A percentile compares a stretch with the other conserved stretches of the same genome.
These are phyloP conservation scores for Penicillium egyptiacum DNA, from an alignment of 495 filamentous ascomycete species.

Conservation along the genomic window DNA sequence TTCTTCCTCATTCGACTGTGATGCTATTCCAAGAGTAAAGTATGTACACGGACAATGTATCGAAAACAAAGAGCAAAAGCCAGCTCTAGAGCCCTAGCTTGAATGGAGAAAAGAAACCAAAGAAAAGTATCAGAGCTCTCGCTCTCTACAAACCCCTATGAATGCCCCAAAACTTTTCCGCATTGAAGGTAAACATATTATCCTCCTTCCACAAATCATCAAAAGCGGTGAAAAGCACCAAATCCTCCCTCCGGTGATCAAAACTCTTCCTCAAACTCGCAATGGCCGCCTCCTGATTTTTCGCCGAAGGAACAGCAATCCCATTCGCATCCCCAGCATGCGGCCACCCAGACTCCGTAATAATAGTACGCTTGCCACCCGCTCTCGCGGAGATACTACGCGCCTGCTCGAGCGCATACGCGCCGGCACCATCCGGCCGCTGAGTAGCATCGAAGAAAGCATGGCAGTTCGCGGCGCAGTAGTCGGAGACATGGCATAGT, in stretches of 20 bases:
- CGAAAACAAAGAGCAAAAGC: background rate
- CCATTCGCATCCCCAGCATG: constrained; percentile 60
- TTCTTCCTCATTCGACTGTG: background rate
- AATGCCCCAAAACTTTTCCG: constrained; percentile 76
- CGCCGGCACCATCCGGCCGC: constrained; percentile 57
- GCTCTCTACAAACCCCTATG: constrained; percentile 10
- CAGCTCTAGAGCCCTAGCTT: background rate
- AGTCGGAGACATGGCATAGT: constrained; percentile 72
- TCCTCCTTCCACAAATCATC: constrained; percentile 81
- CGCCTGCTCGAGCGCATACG: constrained; percentile 57
- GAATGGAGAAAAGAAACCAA: background rate
- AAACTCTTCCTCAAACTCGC: constrained; percentile 59
- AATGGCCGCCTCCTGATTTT: constrained; percentile 65
- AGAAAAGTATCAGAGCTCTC: background rate
- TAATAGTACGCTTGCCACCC: constrained; percentile 57
- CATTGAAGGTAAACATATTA: constrained; percentile 57
- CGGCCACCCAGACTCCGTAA: constrained; percentile 88
- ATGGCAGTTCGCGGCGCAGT: constrained; percentile 78
- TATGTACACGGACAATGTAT: constrained; percentile 2
- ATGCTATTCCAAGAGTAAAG: background rate
- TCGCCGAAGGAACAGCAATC: constrained; percentile 58
- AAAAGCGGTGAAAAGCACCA: constrained; percentile 73
- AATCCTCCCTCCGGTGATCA: constrained; percentile 37
- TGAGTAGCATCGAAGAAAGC: constrained; percentile 75
- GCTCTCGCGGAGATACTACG: constrained; percentile 49